These are phyloP conservation scores for Pythium rhizo-oryzae DNA, from an alignment of 352 stramenopile genomes.

Conservation along the genomic window DNA sequence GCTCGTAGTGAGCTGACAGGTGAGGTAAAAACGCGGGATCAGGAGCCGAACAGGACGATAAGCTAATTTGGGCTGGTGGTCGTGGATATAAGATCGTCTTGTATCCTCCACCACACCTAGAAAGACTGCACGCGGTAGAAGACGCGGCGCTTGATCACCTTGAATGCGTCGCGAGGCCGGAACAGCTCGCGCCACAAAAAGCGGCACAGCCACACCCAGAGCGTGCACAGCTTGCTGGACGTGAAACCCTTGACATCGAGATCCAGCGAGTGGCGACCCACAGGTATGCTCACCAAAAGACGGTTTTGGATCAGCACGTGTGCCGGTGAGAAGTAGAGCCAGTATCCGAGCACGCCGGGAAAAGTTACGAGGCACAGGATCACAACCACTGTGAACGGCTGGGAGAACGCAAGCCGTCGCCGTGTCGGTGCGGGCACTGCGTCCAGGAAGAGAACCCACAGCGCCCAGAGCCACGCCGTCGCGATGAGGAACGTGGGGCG, in stretches of 20 bases:
- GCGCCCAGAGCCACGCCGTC: constrained; percentile 1
- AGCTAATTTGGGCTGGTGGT: not conserved
- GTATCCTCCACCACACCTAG: no score
- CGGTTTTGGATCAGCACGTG: not conserved
- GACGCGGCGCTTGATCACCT: not conserved
- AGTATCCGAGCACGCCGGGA: not conserved
- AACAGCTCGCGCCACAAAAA: constrained; percentile 1
- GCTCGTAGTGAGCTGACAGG: not conserved
- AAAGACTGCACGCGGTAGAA: constrained; percentile 1
- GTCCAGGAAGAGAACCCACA: constrained; percentile 1
- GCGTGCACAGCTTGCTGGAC: not conserved
- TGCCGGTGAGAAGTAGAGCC: not conserved
- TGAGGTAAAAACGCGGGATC: not conserved
- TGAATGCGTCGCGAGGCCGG: constrained; percentile 1
- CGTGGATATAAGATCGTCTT: no score
- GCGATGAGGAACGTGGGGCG: not conserved
- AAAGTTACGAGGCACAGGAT: not conserved
- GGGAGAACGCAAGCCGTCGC: not conserved
- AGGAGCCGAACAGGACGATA: not conserved
- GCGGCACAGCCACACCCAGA: not conserved
- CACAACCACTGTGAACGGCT: not conserved
- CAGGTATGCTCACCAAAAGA: not conserved
- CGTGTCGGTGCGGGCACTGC: not conserved
- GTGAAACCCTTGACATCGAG: not conserved
- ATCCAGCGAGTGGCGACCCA: not conserved